These are phyloP conservation scores for Curvularia spicifera DNA, from an alignment of 2,329 filamentous ascomycete genomes.

Conservation along the genomic window DNA sequence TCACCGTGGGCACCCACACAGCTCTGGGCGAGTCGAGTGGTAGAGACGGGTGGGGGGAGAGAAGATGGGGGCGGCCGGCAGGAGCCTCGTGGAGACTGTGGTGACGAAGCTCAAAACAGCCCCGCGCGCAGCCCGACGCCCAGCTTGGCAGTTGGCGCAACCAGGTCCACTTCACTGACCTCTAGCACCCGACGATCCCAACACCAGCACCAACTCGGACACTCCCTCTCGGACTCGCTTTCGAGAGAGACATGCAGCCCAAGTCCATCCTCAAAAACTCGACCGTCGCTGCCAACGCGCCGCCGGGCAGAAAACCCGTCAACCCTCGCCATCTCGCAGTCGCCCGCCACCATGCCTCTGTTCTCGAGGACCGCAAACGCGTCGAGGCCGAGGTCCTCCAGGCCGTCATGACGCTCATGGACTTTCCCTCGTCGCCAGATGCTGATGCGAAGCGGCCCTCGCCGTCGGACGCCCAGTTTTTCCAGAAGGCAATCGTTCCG, in stretches of 20 bases:
- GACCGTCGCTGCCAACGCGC: slow-evolving; percentile 23
- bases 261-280: slow-evolving; percentile 54
- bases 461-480: slow-evolving; percentile 65
- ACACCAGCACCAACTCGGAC: slow-evolving; percentile 10
- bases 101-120: slow-evolving; percentile 30
- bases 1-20: slow-evolving; percentile 20
- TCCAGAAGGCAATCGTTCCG: slow-evolving; percentile 69
- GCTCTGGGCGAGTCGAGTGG: slow-evolving; percentile 17
- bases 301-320: slow-evolving; percentile 37
- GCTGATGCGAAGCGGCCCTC: slow-evolving; percentile 61
- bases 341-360: slow-evolving; percentile 80
- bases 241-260: slow-evolving; percentile 42
- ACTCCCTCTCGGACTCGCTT: background rate
- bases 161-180: slow-evolving; percentile 14
- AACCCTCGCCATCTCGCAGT: slow-evolving; percentile 61
- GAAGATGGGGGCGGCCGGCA: slow-evolving; percentile 17
- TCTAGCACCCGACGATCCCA: slow-evolving; percentile 15
- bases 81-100: slow-evolving; percentile 20
- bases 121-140: slow-evolving; percentile 23
- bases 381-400: slow-evolving; percentile 76
- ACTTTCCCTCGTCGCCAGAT: slow-evolving; percentile 61
- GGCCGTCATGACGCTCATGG: slow-evolving; percentile 73
- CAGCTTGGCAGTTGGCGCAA: slow-evolving; percentile 17
- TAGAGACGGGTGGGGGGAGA: slow-evolving; percentile 12
- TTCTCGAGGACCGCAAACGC: slow-evolving; percentile 82